These are phyloP conservation scores for Elongisporangium undulatum DNA, from an alignment of 352 stramenopile species.

Conservation along the genomic window DNA sequence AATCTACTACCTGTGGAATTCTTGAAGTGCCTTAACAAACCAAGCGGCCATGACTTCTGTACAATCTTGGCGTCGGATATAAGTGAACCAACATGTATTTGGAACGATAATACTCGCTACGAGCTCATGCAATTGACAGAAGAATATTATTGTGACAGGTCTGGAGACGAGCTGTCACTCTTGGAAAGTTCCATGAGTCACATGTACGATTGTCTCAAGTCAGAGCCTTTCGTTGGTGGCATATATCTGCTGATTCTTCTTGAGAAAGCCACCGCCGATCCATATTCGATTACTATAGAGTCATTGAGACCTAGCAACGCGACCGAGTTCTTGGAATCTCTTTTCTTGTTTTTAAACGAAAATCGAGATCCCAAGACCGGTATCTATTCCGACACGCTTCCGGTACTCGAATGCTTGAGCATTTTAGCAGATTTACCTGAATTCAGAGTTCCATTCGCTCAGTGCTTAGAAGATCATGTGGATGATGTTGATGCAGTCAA, in stretches of 20 bases:
- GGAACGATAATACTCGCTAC: slow-evolving; percentile 52
- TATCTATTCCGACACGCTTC: slow-evolving; percentile 76
- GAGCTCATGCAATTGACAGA: slow-evolving; percentile 74
- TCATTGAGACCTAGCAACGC: slow-evolving; percentile 48
- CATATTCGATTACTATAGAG: slow-evolving; percentile 41
- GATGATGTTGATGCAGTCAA: slow-evolving; percentile 57
- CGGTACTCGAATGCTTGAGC: slow-evolving; percentile 66
- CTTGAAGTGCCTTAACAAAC: slow-evolving; percentile 64
- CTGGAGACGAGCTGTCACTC: slow-evolving; percentile 52
- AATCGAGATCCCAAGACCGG: slow-evolving; percentile 67
- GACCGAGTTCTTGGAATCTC: slow-evolving; percentile 48
- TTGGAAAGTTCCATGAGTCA: slow-evolving; percentile 66
- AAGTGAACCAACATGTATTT: slow-evolving; percentile 72
- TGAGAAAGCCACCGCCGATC: slow-evolving; percentile 38
- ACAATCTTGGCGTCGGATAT: slow-evolving; percentile 65
- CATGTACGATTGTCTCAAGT: slow-evolving; percentile 79
- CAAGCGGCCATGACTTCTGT: slow-evolving; percentile 71
- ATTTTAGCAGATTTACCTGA: slow-evolving; percentile 55
- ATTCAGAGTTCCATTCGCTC: slow-evolving; percentile 52
- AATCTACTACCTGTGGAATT: slow-evolving; percentile 73
- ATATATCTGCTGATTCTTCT: slow-evolving; percentile 71
- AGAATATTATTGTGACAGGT: slow-evolving; percentile 60
- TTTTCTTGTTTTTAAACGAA: slow-evolving; percentile 79
- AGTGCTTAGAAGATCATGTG: slow-evolving; percentile 59
- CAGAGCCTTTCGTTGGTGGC: slow-evolving; percentile 58